These are phyloP conservation scores for Solanum chilense DNA, from an alignment of 257 asterid species.

Conservation along the genomic window DNA sequence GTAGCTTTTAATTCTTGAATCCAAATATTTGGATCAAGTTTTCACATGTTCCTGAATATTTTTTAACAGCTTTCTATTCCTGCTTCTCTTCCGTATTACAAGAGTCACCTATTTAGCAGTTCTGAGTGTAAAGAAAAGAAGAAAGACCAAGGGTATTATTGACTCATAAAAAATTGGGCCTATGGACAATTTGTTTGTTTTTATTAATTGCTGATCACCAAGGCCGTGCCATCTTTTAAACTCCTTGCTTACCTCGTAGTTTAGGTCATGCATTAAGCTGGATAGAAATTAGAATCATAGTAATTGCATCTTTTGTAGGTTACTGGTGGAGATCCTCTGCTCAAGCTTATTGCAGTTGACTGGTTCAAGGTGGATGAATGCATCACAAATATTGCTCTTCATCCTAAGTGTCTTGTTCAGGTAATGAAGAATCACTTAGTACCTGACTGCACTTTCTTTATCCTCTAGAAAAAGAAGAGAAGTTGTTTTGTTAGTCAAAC, in stretches of 20 bases:
- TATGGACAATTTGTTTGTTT: neutral
- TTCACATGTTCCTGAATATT: neutral
- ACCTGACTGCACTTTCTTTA: neutral
- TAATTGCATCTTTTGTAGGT: conserved; percentile 39
- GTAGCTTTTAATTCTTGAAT: conserved; percentile 19
- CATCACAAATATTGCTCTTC: conserved; percentile 58
- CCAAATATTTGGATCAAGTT: neutral
- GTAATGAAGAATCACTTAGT: conserved; percentile 19
- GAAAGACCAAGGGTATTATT: neutral
- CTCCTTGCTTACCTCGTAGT: neutral
- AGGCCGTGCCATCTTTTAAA: neutral
- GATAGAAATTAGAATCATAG: neutral
- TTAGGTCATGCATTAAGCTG: neutral
- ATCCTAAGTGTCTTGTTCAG: conserved; percentile 84
- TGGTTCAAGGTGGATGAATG: conserved; percentile 84
- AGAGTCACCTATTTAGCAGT: neutral
- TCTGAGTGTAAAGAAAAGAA: neutral
- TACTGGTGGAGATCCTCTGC: conserved; percentile 88
- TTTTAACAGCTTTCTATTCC: neutral
- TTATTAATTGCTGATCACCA: neutral
- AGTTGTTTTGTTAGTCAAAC: neutral
- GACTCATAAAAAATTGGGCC: neutral
- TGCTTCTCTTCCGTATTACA: neutral
- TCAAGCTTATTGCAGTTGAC: conserved; percentile 93
- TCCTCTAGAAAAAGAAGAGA: neutral